These are phyloP conservation scores for Kodamaea kakaduensis DNA, from an alignment of 805 yeast genomes.

Conservation along the genomic window DNA sequence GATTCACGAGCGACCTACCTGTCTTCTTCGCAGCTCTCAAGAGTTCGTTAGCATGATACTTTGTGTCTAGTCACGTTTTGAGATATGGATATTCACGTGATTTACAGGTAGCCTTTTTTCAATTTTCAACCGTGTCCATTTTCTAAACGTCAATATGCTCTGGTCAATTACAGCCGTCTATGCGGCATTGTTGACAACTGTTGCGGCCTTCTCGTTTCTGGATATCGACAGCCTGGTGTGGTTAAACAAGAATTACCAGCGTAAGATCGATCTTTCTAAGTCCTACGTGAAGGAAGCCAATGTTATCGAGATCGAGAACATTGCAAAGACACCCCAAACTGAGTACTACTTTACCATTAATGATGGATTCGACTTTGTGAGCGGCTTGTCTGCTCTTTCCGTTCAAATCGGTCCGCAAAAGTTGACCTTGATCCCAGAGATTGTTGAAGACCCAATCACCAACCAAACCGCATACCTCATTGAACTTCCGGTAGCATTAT, in stretches of 20 bases:
- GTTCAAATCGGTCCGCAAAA: slow-evolving; percentile 20
- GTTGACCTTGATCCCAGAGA: slow-evolving; percentile 9
- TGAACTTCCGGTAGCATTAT: slow-evolving; percentile 58
- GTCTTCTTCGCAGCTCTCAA: too few relatives aligned
- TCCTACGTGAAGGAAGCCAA: slow-evolving; percentile 63
- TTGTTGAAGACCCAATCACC: neutral
- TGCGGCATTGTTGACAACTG: slow-evolving; percentile 5
- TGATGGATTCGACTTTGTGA: slow-evolving; percentile 45
- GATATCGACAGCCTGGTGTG: slow-evolving; percentile 25
- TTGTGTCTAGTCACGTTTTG: neutral
- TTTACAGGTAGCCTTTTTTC: neutral
- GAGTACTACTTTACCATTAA: slow-evolving; percentile 56
- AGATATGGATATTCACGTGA: neutral
- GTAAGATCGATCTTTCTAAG: slow-evolving; percentile 60
- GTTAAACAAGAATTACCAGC: slow-evolving; percentile 55
- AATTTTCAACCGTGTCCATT: slow-evolving; percentile 7
- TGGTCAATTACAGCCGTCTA: slow-evolving; percentile 7
- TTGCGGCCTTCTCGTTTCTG: slow-evolving; percentile 9
- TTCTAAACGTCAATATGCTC: slow-evolving; percentile 7
- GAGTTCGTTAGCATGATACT: too few relatives aligned
- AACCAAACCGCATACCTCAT: slow-evolving; percentile 35
- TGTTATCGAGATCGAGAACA: slow-evolving; percentile 55
- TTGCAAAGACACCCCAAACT: slow-evolving; percentile 47
- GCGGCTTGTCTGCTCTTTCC: slow-evolving; percentile 41
- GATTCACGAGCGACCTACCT: too few relatives aligned